phyloP scores from a whole-genome alignment of 2,329 filamentous ascomycete genomes.

The Thelonectria discophora region DNA sequence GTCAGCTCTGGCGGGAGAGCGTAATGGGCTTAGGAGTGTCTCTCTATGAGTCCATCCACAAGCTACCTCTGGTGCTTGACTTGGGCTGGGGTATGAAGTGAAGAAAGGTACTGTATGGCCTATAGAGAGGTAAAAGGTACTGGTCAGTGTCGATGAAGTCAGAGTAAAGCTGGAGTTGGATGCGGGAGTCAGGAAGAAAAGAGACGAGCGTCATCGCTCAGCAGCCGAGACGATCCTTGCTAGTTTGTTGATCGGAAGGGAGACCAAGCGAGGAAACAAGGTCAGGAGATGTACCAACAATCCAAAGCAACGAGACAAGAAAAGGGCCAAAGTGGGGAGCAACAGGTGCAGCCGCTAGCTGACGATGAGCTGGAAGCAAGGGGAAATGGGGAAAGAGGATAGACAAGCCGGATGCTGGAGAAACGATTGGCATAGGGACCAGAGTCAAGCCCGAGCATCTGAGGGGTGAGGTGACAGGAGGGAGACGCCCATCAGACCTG shows the following conservation, averaged over 20 bases:
- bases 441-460: conserved; percentile 20
- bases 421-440: conserved; percentile 33
- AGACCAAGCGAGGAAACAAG: conserved; percentile 19
- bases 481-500: conserved; percentile 23
- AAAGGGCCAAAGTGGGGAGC: conserved; percentile 15
- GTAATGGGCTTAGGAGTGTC: no score
- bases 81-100: neutral
- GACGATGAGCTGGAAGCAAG: conserved; percentile 20
- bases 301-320: conserved; percentile 24
- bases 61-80: neutral
- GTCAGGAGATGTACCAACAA: conserved; percentile 31
- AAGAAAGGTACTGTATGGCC: neutral
- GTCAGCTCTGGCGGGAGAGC: neutral
- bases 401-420: conserved; percentile 21
- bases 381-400: conserved; percentile 27
- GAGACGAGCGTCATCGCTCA: conserved; percentile 3
- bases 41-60: neutral
- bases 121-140: conserved; percentile 1
- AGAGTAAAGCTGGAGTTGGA: neutral
- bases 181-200: conserved; percentile 5
- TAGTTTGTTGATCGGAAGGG: conserved; percentile 15
- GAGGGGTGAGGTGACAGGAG: conserved; percentile 26
- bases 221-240: conserved; percentile 22
- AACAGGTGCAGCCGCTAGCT: conserved; percentile 16
- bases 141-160: conserved; percentile 16